A percentile compares a stretch with the other conserved stretches of the same genome.
phyloP scores from a whole-genome alignment of 768 basidiomycete species.

The Podaxis rugospora region DNA sequence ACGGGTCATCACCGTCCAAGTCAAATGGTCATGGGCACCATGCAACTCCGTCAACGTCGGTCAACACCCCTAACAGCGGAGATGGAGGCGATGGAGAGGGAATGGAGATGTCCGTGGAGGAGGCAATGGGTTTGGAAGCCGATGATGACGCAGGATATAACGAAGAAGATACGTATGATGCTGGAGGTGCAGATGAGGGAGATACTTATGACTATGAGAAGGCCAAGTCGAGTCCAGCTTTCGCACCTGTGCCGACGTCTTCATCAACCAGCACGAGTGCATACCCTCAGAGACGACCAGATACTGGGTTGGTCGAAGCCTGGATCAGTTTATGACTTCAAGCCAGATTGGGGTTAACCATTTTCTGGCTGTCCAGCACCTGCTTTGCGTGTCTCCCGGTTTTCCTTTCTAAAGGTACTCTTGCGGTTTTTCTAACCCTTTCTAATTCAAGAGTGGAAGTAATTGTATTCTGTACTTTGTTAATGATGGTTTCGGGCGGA shows the following conservation, averaged over 20 bases:
- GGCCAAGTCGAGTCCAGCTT: not conserved
- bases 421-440: not conserved
- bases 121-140: conserved; percentile 31
- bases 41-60: conserved; percentile 33
- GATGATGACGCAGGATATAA: conserved; percentile 21
- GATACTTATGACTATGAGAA: not conserved
- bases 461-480: conserved; percentile 2
- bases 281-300: not conserved
- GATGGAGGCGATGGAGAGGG: conserved; percentile 23
- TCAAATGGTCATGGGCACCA: conserved; percentile 15
- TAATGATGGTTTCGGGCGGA: conserved; percentile 1
- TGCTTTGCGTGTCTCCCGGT: not conserved
- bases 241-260: not conserved
- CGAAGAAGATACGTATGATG: conserved; percentile 17
- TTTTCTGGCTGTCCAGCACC: not conserved
- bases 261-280: not conserved
- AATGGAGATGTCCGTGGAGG: conserved; percentile 28
- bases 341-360: not conserved
- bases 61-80: conserved; percentile 36
- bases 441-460: not conserved
- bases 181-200: not conserved
- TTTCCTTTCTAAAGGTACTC: not conserved
- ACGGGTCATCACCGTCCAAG: conserved; percentile 22
- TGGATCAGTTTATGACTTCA: not conserved
- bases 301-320: not conserved